A percentile compares a stretch with the other conserved stretches of the same genome.
Conservation (phyloP, 1,139 yeast genomes). For the Lipomyces yarrowii region DNA sequence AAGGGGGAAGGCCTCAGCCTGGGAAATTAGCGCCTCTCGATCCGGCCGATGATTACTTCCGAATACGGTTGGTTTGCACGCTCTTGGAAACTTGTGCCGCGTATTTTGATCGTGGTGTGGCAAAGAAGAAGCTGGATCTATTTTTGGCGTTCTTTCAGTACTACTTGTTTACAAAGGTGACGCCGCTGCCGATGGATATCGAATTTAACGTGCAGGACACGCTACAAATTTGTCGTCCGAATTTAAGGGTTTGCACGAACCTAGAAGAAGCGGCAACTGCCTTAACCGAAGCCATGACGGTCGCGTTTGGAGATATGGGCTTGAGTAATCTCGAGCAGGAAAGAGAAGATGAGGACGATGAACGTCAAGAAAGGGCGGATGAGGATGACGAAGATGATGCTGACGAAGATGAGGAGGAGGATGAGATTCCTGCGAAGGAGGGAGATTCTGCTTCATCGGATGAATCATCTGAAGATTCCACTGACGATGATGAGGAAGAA, state of each 20-base stretch:
- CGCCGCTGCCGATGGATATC: constrained; percentile 65
- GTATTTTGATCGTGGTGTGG: constrained; percentile 30
- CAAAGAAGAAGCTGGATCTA: constrained; percentile 46
- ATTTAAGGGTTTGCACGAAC: constrained; percentile 47
- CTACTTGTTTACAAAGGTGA: constrained; percentile 64
- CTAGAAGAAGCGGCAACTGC: constrained; percentile 49
- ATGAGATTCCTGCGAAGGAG: constrained; percentile 34
- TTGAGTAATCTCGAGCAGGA: constrained; percentile 30
- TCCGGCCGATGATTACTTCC: constrained; percentile 67
- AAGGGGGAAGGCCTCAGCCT: constrained; percentile 62
- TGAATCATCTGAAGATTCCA: neutral
- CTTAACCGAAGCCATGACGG: constrained; percentile 33
- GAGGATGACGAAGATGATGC: constrained; percentile 39
- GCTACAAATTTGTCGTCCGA: constrained; percentile 44
- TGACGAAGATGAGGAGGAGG: constrained; percentile 35
- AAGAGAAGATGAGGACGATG: constrained; percentile 35
- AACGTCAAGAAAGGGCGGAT: constrained; percentile 37
- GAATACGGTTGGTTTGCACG: constrained; percentile 59
- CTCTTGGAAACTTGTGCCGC: constrained; percentile 42
- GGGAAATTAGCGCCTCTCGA: constrained; percentile 53
- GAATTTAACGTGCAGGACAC: constrained; percentile 56
- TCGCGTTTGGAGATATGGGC: constrained; percentile 25
- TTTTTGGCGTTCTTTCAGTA: constrained; percentile 71
- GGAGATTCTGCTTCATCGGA: constrained; percentile 6
- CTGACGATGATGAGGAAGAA: constrained; percentile 23